phyloP scores from a whole-genome alignment of 2,329 filamentous ascomycete genomes.

The Pseudopithomyces chartarum region DNA sequence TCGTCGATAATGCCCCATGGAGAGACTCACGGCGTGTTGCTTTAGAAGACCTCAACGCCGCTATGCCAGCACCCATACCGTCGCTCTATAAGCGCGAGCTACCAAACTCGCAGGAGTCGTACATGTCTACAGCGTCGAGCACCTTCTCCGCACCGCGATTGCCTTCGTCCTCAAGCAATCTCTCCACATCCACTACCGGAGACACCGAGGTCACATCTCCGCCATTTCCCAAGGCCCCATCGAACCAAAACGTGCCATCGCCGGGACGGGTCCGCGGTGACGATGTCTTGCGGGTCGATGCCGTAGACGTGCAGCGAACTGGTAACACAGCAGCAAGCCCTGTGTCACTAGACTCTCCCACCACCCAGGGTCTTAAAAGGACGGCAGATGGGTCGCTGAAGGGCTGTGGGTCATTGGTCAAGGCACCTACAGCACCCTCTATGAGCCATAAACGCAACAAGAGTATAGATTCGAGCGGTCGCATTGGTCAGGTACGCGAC shows the following conservation, averaged over 20 bases:
- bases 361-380: constrained; percentile 66
- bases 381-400: constrained; percentile 76
- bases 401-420: constrained; percentile 29
- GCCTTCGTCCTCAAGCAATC: constrained; percentile 38
- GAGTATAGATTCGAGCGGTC: constrained; percentile 68
- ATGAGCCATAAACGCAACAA: constrained; percentile 71
- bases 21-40: constrained; percentile 26
- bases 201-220: constrained; percentile 38
- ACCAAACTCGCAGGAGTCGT: constrained; percentile 41
- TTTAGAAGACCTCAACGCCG: constrained; percentile 22
- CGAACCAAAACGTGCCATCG: constrained; percentile 54
- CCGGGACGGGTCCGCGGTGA: constrained; percentile 58
- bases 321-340: constrained; percentile 45
- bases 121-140: constrained; percentile 38
- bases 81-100: constrained; percentile 18
- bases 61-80: constrained; percentile 15
- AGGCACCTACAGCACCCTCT: constrained; percentile 18
- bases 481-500: constrained; percentile 75
- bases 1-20: constrained; percentile 14
- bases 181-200: constrained; percentile 36
- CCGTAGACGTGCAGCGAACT: constrained; percentile 31
- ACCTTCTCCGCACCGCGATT: constrained; percentile 39
- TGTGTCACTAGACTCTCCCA: constrained; percentile 48
- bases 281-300: constrained; percentile 29
- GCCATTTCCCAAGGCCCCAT: constrained; percentile 28